A percentile compares a stretch with the other conserved stretches of the same genome.
These are phyloP conservation scores for Neurospora terricola DNA, from an alignment of 495 filamentous ascomycete genomes.

Conservation along the genomic window DNA sequence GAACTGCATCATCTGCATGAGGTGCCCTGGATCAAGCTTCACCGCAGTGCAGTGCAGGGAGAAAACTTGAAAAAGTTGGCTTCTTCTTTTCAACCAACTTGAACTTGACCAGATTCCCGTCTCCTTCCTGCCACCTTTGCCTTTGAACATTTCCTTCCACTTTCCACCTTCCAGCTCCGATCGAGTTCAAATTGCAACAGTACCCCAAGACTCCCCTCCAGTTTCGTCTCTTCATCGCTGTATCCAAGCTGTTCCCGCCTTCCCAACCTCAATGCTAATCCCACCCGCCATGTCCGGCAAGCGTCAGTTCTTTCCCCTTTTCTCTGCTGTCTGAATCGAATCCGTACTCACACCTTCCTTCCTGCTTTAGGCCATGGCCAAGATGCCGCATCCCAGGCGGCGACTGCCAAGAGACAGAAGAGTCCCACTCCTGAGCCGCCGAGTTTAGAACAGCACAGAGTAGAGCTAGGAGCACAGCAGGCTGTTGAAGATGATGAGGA, in stretches of 20 bases:
- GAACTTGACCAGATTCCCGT: background rate
- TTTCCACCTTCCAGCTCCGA: background rate
- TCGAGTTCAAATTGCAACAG: background rate
- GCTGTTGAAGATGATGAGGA: background rate
- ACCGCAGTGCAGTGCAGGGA: background rate
- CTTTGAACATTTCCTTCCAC: background rate
- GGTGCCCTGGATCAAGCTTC: background rate
- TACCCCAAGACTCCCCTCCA: background rate
- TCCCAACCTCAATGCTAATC: background rate
- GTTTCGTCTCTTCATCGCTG: background rate
- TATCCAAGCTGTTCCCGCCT: background rate
- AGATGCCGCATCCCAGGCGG: background rate
- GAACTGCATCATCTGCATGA: background rate
- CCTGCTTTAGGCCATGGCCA: background rate
- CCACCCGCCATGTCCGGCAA: background rate
- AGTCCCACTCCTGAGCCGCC: background rate
- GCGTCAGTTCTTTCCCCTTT: background rate
- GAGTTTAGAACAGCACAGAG: background rate
- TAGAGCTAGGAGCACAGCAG: too few species aligned
- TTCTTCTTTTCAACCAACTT: too few species aligned
- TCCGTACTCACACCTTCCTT: background rate
- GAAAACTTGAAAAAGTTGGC: background rate
- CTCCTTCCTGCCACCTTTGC: background rate
- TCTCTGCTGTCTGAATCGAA: background rate
- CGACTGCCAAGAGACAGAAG: background rate